These are phyloP conservation scores for Inonotus hispidus DNA, from an alignment of 1,284 basidiomycete genomes.

Conservation along the genomic window DNA sequence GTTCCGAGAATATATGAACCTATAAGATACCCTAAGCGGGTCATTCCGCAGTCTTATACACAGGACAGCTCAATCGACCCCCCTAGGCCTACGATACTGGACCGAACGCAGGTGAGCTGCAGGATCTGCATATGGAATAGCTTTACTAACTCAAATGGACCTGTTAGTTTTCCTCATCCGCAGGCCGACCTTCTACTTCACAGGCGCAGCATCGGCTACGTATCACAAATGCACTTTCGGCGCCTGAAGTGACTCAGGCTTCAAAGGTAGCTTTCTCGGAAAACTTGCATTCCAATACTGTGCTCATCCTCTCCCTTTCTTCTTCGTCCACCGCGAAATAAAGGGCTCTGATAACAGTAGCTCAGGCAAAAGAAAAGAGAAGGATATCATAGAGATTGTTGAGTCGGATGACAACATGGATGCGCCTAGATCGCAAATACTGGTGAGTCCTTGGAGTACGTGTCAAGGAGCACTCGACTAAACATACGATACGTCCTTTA, in stretches of 20 bases:
- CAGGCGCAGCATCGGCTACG: neutral
- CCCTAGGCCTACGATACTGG: neutral
- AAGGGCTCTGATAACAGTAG: neutral
- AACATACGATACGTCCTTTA: neutral
- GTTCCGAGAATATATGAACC: neutral
- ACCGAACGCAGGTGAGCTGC: neutral
- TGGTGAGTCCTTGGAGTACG: neutral
- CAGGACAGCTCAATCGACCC: neutral
- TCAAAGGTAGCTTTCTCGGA: neutral
- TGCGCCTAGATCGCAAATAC: neutral
- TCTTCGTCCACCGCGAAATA: neutral
- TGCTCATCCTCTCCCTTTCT: neutral
- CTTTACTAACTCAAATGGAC: neutral
- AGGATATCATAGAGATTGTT: neutral
- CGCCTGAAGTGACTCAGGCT: neutral
- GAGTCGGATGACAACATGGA: neutral
- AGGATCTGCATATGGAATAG: neutral
- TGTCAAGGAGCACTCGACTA: neutral
- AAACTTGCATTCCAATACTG: neutral
- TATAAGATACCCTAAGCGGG: neutral
- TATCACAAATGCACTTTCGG: neutral
- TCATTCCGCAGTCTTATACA: neutral
- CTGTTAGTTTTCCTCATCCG: neutral
- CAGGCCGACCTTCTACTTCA: neutral
- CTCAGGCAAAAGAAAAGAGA: neutral